A percentile compares a stretch with the other conserved stretches of the same genome.
phyloP scores from a whole-genome alignment of 441 rosid genomes.

The Erodium texanum region DNA sequence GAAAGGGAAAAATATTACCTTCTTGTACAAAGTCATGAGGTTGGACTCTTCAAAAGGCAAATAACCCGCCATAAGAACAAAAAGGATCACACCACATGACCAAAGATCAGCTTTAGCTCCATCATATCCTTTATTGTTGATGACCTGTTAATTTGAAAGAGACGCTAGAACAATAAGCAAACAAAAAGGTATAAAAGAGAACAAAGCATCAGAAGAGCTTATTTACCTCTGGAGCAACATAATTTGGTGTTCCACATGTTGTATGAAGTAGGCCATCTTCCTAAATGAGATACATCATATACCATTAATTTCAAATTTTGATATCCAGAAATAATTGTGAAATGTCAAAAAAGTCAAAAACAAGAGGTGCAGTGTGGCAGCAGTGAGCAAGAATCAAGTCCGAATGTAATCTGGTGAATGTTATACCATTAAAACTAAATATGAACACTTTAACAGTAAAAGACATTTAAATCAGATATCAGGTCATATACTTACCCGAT shows the following conservation, averaged over 20 bases:
- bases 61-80: conserved; percentile 94
- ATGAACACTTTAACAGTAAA: background rate
- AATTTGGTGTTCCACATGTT: conserved; percentile 97
- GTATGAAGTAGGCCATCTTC: conserved; percentile 98
- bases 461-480: background rate
- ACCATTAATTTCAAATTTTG: conserved; percentile 15
- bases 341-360: background rate
- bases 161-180: background rate
- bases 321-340: background rate
- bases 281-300: conserved; percentile 31
- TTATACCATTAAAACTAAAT: background rate
- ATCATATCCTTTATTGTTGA: conserved; percentile 93
- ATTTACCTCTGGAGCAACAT: conserved; percentile 98
- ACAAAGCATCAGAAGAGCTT: conserved; percentile 9
- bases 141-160: conserved; percentile 41
- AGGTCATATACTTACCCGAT: conserved; percentile 55
- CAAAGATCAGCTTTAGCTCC: conserved; percentile 98
- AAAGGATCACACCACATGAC: conserved; percentile 99
- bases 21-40: conserved; percentile 71
- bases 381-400: background rate
- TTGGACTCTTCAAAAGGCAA: conserved; percentile 93
- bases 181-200: conserved; percentile 14
- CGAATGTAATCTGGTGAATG: background rate
- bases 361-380: background rate
- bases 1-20: conserved; percentile 37